These are phyloP conservation scores for Termitomyces bulborhizus DNA, from an alignment of 768 basidiomycete genomes.

Conservation along the genomic window DNA sequence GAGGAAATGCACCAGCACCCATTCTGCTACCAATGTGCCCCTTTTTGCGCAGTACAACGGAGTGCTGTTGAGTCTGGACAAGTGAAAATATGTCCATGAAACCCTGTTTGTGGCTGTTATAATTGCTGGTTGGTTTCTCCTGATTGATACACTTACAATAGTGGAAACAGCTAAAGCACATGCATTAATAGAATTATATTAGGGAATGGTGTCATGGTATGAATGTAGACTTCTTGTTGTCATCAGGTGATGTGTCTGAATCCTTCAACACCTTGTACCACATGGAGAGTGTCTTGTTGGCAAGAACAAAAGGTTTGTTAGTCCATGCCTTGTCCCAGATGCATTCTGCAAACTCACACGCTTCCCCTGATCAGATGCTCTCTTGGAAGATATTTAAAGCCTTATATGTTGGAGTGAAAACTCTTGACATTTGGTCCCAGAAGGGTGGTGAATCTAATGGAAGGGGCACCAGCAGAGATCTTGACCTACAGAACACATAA, in stretches of 20 bases:
- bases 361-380: slow-evolving; percentile 49
- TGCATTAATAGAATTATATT: neutral
- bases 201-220: neutral
- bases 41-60: neutral
- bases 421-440: too few species aligned
- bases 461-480: slow-evolving; percentile 50
- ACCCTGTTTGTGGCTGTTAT: slow-evolving; percentile 1
- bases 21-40: neutral
- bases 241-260: too few species aligned
- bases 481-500: slow-evolving; percentile 26
- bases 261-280: too few species aligned
- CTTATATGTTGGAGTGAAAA: slow-evolving; percentile 46
- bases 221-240: too few species aligned
- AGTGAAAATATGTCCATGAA: neutral
- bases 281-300: too few species aligned
- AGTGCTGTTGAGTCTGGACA: neutral
- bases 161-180: neutral
- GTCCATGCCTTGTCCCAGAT: slow-evolving; percentile 62
- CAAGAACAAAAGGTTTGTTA: too few species aligned
- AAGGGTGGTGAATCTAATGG: slow-evolving; percentile 53
- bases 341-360: slow-evolving; percentile 48
- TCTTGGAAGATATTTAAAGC: too few species aligned
- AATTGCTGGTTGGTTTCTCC: too few species aligned
- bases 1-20: slow-evolving; percentile 2
- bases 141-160: too few species aligned